Percentiles rank a stretch among this genome's conserved stretches.
phyloP scores from a whole-genome alignment of 2,329 filamentous ascomycete species.

The Phialemoniopsis sp. region DNA sequence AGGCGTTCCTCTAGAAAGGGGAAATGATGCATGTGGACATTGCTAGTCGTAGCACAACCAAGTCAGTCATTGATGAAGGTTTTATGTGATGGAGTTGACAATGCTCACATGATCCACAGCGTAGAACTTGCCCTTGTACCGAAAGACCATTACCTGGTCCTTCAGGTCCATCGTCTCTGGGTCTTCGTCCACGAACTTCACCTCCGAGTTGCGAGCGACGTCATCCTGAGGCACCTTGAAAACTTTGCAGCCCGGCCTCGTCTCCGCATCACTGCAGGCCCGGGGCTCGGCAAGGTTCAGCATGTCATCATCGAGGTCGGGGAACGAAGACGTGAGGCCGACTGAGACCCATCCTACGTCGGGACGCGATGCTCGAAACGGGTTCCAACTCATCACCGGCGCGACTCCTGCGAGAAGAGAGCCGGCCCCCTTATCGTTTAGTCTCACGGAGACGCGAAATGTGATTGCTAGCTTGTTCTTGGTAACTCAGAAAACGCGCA shows the following conservation, averaged over 20 bases:
- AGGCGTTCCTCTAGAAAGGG: conserved; percentile 55
- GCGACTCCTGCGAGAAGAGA: no score
- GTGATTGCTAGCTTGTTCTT: no score
- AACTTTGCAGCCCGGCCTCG: conserved; percentile 54
- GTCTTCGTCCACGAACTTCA: conserved; percentile 27
- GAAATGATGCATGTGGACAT: conserved; percentile 66
- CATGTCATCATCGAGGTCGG: conserved; percentile 38
- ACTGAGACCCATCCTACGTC: conserved; percentile 38
- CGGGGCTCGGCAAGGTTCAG: conserved; percentile 25
- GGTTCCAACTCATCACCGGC: no score
- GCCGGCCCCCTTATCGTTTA: no score
- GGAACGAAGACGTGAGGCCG: conserved; percentile 50
- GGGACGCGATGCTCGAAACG: no score
- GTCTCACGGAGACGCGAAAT: no score
- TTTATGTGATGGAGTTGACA: no score
- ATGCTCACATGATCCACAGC: conserved; percentile 69
- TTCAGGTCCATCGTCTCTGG: conserved; percentile 29
- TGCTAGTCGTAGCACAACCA: conserved; percentile 32
- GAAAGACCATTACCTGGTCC: conserved; percentile 63
- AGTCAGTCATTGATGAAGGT: conserved; percentile 20
- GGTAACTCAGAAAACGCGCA: no score
- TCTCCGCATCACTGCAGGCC: conserved; percentile 26
- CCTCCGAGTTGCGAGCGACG: conserved; percentile 25
- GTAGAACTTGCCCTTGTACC: conserved; percentile 59
- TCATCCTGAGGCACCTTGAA: conserved; percentile 43